phyloP scores from a whole-genome alignment of 768 basidiomycete species.

The Dentipellis sp. region DNA sequence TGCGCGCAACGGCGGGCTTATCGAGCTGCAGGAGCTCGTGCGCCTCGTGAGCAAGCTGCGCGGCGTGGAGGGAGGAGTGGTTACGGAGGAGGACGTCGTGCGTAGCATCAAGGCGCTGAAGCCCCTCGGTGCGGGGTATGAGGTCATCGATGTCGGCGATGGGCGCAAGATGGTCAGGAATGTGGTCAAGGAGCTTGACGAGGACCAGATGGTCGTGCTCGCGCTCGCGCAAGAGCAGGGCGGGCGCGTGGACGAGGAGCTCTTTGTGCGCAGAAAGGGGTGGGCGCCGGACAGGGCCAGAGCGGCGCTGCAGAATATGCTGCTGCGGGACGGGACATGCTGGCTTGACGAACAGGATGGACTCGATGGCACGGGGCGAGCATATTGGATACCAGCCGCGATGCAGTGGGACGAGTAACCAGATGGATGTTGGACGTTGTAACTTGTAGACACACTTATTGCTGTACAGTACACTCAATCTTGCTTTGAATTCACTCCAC shows the following conservation, averaged over 20 bases:
- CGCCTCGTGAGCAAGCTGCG: constrained; percentile 70
- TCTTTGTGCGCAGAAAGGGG: constrained; percentile 48
- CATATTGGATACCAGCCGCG: constrained; percentile 85
- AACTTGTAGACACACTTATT: not conserved
- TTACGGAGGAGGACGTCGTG: constrained; percentile 81
- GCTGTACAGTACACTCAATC: not conserved
- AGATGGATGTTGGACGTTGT: not conserved
- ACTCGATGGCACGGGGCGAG: constrained; percentile 36
- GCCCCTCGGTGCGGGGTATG: constrained; percentile 88
- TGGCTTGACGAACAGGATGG: constrained; percentile 92
- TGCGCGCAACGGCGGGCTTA: constrained; percentile 86
- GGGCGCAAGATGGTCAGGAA: constrained; percentile 71
- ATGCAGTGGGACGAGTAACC: constrained; percentile 72
- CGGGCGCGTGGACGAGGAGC: constrained; percentile 60
- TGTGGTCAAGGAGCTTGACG: constrained; percentile 84
- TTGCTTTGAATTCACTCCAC: not conserved
- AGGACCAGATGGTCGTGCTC: constrained; percentile 78
- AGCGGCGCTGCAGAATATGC: constrained; percentile 81
- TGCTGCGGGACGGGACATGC: constrained; percentile 82
- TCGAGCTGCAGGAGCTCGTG: constrained; percentile 81
- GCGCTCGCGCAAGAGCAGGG: constrained; percentile 60
- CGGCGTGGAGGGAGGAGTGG: constrained; percentile 51
- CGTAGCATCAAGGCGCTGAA: constrained; percentile 80
- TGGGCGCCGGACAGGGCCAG: constrained; percentile 77
- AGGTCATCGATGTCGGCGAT: constrained; percentile 64